These are phyloP conservation scores for Boletus subluridellus DNA, from an alignment of 1,284 basidiomycete species.

Conservation along the genomic window DNA sequence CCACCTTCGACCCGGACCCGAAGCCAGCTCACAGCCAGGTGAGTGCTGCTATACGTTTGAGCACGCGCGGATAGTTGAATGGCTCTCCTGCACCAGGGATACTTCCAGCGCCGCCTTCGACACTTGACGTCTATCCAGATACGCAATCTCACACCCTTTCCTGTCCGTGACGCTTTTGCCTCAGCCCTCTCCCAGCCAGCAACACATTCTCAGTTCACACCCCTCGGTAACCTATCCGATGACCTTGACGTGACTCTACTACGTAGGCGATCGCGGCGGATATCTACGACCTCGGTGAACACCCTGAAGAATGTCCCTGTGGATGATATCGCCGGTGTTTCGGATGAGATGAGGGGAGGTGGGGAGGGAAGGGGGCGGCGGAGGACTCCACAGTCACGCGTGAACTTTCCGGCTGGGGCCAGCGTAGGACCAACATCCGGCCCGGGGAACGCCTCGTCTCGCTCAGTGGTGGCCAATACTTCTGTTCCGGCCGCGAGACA, in stretches of 20 bases:
- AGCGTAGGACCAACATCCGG: constrained; percentile 26
- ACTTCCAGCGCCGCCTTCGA: constrained; percentile 61
- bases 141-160: constrained; percentile 77
- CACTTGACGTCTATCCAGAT: constrained; percentile 73
- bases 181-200: constrained; percentile 66
- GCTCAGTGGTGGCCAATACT: constrained; percentile 14
- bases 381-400: constrained; percentile 37
- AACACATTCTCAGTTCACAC: constrained; percentile 53
- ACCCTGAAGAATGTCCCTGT: constrained; percentile 47
- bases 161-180: constrained; percentile 69
- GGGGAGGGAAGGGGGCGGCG: constrained; percentile 38
- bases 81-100: constrained; percentile 12
- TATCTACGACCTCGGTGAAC: constrained; percentile 57
- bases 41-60: constrained; percentile 3
- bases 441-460: constrained; percentile 22
- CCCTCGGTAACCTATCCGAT: constrained; percentile 56
- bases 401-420: constrained; percentile 35
- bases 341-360: constrained; percentile 31
- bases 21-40: constrained; percentile 16
- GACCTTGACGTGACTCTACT: constrained; percentile 64
- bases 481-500: constrained; percentile 36
- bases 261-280: constrained; percentile 55
- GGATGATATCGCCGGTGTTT: constrained; percentile 41
- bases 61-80: neutral
- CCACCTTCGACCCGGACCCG: constrained; percentile 17